phyloP scores from a whole-genome alignment of 257 asterid species.

The Ajuga chamaepitys region DNA sequence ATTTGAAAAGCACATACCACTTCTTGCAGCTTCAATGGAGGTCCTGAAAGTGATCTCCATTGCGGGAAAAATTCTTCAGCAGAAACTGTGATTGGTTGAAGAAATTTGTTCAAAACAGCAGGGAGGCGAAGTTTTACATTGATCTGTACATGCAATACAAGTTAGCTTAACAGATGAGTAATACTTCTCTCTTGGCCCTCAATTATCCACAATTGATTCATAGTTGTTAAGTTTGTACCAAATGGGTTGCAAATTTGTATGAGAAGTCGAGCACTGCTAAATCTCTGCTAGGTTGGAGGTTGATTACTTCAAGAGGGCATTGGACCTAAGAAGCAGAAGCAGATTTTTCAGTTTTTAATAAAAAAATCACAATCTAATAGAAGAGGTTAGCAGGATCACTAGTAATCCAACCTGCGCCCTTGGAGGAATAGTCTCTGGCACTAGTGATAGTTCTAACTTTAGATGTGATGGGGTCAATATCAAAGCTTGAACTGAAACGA shows the following conservation, averaged over 20 bases:
- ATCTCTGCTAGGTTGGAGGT: conserved; percentile 88
- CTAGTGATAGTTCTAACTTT: conserved; percentile 68
- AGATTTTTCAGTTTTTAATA: background rate
- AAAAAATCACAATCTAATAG: background rate
- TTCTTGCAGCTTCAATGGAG: conserved; percentile 94
- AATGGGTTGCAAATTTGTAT: conserved; percentile 58
- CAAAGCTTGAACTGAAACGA: conserved; percentile 68
- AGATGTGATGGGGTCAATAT: conserved; percentile 78
- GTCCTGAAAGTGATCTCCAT: conserved; percentile 97
- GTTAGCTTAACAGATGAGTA: conserved; percentile 20
- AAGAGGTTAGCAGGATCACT: background rate
- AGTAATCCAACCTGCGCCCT: conserved; percentile 72
- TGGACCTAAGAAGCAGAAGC: conserved; percentile 54
- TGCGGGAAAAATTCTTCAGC: conserved; percentile 91
- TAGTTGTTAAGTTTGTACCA: conserved; percentile 40
- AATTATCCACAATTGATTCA: background rate
- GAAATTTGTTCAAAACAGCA: conserved; percentile 73
- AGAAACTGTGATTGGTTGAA: conserved; percentile 68
- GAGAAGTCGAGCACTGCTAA: conserved; percentile 86
- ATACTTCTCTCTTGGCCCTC: background rate
- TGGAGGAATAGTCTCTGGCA: conserved; percentile 93
- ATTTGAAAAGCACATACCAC: conserved; percentile 49
- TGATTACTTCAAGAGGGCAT: conserved; percentile 84
- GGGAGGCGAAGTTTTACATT: conserved; percentile 90
- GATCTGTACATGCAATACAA: conserved; percentile 44